A percentile compares a stretch with the other conserved stretches of the same genome.
These are phyloP conservation scores for Colletotrichum lindemuthianum DNA, from an alignment of 2,329 filamentous ascomycete genomes.

Conservation along the genomic window DNA sequence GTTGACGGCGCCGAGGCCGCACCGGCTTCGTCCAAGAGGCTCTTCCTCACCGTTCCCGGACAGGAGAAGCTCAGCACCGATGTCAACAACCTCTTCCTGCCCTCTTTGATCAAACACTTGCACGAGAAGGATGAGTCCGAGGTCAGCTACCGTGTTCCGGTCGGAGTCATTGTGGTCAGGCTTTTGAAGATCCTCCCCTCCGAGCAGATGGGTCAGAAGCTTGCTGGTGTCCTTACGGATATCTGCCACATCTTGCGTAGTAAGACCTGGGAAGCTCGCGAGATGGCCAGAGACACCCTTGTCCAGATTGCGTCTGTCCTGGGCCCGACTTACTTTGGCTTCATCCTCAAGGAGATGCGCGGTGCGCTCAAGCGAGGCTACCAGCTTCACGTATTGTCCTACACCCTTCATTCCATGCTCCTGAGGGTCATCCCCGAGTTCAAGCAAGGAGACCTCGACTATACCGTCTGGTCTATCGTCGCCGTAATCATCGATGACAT, in stretches of 20 bases:
- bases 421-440: conserved; percentile 78
- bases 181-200: conserved; percentile 82
- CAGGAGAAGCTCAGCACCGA: conserved; percentile 76
- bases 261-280: conserved; percentile 86
- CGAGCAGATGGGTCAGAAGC: conserved; percentile 75
- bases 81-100: conserved; percentile 78
- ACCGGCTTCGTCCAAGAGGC: conserved; percentile 46
- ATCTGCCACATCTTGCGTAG: conserved; percentile 93
- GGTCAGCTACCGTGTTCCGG: conserved; percentile 90
- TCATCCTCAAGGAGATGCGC: conserved; percentile 91
- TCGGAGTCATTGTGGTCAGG: conserved; percentile 89
- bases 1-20: conserved; percentile 46
- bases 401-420: conserved; percentile 91
- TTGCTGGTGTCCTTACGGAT: conserved; percentile 88
- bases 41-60: conserved; percentile 74
- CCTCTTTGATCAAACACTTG: conserved; percentile 83
- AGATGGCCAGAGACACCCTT: conserved; percentile 89
- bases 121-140: conserved; percentile 95
- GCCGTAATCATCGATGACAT: conserved; percentile 96
- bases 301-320: conserved; percentile 84
- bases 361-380: conserved; percentile 86
- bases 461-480: conserved; percentile 82
- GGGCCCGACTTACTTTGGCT: conserved; percentile 85
- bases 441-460: conserved; percentile 85
- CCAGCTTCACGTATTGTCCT: conserved; percentile 94